Evolutionary conservation across 2,329 filamentous ascomycete species (phyloP), one percentile per base, ranked within the genome.

Genomic region (Metarhizium anisopliae): DNA sequence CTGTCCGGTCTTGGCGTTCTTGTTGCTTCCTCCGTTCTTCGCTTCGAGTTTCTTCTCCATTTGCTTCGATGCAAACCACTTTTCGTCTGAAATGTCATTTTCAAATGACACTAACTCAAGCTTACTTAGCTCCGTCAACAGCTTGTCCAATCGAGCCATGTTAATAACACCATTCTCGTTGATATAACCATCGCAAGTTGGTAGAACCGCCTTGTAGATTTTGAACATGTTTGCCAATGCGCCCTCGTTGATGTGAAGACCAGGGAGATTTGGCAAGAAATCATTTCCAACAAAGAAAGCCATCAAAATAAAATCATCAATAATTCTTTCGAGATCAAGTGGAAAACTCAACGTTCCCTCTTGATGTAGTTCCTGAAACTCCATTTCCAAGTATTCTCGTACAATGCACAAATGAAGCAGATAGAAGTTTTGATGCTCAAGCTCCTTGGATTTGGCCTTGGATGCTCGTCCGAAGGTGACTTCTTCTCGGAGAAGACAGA

Each of bases 221-320:
- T 88, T 87, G 71, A 99, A 99, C 94, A 99, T 99, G 67, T 94
- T 86, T 29, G 93, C 90, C 71, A 99, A 76, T 25, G 95, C 94
- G 61, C 94, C 95, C 72, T 99, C 95, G 72, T 99, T 99, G 73
- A 99, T 99, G 72, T 99, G 94, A 61, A 99, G 75, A 67, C 95
- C 90, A 5, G 95, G 95, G 57, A 99, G 79, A 72, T 99, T 96
- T 3, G 94, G 94, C 70, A 99, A 81, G 75, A 99, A 99, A 81
- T 99, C 94, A 72, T 99, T 99, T 68, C 94, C 94, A 65, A 99
- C 90, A 71, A 99, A 99, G 76, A 99, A 99, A 51, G 92, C 93
- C 91, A 99, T 96, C 59, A 99, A 82, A 68, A 99, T 97, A 72
- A 99, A 99, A 77, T 99, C 94, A 70, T 99, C 94, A 74, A 99